A percentile compares a stretch with the other conserved stretches of the same genome.
Conservation (phyloP, 2,329 filamentous ascomycete genomes). For the Exophiala oligosperma region DNA sequence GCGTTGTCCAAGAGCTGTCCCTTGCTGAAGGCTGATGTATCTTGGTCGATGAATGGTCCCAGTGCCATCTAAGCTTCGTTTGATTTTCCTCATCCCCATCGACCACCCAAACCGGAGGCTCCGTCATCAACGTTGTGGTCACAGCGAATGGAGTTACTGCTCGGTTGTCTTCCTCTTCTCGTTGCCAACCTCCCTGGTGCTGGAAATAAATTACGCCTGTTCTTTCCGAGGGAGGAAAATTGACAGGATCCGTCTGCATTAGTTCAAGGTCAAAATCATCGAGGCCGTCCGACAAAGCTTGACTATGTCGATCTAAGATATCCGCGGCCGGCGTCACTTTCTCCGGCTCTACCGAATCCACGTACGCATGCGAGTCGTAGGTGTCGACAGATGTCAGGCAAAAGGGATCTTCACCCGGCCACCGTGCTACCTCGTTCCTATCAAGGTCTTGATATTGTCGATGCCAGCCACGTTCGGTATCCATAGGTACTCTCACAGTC, state of each 20-base stretch:
- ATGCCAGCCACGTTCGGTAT: not conserved
- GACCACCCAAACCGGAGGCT: no score
- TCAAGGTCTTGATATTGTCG: not conserved
- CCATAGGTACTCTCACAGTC: no score
- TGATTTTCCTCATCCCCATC: no score
- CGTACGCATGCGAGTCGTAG: not conserved
- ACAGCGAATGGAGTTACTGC: no score
- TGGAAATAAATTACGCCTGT: no score
- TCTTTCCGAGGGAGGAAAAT: not conserved
- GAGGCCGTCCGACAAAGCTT: not conserved
- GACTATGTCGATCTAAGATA: not conserved
- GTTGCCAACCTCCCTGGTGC: not conserved
- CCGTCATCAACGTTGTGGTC: no score
- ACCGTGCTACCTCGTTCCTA: not conserved
- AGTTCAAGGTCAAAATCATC: not conserved
- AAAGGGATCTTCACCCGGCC: not conserved
- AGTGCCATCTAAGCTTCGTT: no score
- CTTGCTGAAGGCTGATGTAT: no score
- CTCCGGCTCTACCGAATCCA: not conserved
- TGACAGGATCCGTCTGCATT: not conserved
- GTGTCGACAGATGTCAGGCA: not conserved
- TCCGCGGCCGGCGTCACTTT: not conserved
- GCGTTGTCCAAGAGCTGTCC: no score
- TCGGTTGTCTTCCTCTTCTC: not conserved
- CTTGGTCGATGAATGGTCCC: no score